Evolutionary conservation across 495 filamentous ascomycete species (phyloP), one percentile per base, ranked within the genome.

Genomic region (Platismatia glauca): DNA sequence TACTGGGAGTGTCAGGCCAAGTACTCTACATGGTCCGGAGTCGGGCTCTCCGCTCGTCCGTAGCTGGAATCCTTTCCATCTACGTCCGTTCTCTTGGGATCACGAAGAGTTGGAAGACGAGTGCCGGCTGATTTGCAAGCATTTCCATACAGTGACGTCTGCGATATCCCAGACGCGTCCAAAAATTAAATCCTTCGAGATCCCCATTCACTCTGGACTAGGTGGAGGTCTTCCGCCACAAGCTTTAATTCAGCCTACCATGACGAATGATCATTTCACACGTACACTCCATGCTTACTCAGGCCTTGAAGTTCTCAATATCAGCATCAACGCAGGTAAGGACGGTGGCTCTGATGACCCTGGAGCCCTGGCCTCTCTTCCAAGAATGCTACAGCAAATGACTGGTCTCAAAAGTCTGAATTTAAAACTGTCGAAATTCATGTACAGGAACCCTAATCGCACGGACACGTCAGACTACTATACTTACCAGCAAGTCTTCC

Each of bases 21-120:
- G 8, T 20, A 59, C 57, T 13, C 15, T 44, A 18, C 41, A 55
- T 18, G n/a, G 18, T 2, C 44, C 33, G 3, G 2, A 37, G 4
- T 12, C 22, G 4, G 44, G 59, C 31, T 55, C 59, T 3, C 59
- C 59, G 1, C 46, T 61, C n/a, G 2, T 20, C 24, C 44, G 59
- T 15, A 61, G 46, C 41, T 61, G 59, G 59, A 33, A 61, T 61
- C 59, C 44, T 37, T 61, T 55, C 2, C 44, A 61, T 43, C 29
- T 55, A 7, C 59, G 37, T 20, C 46, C 50, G 5, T 20, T 20
- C 7, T 24, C 4, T 3, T 24, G 33, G 33, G 8, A 55, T 3
- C 8, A 12, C 27, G 31, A 22, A 53, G 12, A 27, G 7, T 11
- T 55, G 4, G 39, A 46, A 1, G 3, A 33, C 7, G 44, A 20